phyloP scores from a whole-genome alignment of 805 yeast genomes.

The Brettanomyces bruxellensis region DNA sequence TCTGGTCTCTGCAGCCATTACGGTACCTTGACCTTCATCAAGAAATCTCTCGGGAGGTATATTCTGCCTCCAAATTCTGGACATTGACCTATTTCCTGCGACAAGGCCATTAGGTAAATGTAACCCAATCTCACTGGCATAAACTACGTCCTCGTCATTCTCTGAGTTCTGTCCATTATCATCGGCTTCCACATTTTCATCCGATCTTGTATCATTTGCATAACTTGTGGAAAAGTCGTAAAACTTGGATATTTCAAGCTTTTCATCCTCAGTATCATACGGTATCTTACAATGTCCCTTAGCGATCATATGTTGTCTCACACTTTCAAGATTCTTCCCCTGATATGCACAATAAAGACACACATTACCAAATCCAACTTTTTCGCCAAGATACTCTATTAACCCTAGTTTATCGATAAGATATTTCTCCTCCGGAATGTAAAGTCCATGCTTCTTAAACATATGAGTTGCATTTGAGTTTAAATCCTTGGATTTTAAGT shows the following conservation, averaged over 20 bases:
- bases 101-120: conserved; percentile 70
- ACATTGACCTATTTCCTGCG: conserved; percentile 74
- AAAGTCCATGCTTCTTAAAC: conserved; percentile 75
- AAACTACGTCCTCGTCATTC: conserved; percentile 24
- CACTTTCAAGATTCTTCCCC: conserved; percentile 79
- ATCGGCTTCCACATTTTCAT: conserved; percentile 19
- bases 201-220: conserved; percentile 22
- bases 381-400: conserved; percentile 66
- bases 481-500: conserved; percentile 26
- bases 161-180: conserved; percentile 20
- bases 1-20: conserved; percentile 68
- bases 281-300: conserved; percentile 89
- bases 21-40: conserved; percentile 62
- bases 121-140: conserved; percentile 47
- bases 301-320: conserved; percentile 77
- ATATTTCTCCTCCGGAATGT: conserved; percentile 73
- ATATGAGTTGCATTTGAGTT: conserved; percentile 57
- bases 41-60: conserved; percentile 38
- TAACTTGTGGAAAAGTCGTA: conserved; percentile 76
- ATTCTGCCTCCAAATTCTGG: conserved; percentile 64
- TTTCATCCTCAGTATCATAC: conserved; percentile 73
- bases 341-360: conserved; percentile 78
- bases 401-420: conserved; percentile 64
- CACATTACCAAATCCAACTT: conserved; percentile 72
- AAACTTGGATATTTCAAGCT: conserved; percentile 64